Percentiles rank a stretch among this genome's conserved stretches.
Evolutionary conservation across 306 rosid genomes (phyloP).

Genomic region (Betula pendula): DNA sequence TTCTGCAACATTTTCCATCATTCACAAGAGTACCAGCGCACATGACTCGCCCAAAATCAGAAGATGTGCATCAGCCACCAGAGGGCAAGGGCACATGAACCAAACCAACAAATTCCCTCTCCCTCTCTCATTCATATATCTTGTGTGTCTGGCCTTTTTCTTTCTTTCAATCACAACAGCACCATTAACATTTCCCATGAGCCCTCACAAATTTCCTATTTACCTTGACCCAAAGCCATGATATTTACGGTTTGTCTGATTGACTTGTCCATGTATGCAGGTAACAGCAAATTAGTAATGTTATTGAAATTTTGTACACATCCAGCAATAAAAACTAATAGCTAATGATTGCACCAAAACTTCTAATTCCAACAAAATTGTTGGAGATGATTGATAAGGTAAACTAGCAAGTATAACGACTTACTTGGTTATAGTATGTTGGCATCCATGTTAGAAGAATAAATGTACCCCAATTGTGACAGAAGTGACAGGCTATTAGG

Average conservation of each 20-base stretch:
- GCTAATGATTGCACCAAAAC: neutral
- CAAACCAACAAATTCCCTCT: neutral
- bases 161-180: neutral
- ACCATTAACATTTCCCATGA: neutral
- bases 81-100: neutral
- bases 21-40: neutral
- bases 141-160: neutral
- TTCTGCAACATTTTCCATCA: neutral
- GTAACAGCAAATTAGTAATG: neutral
- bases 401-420: slow-evolving; percentile 15
- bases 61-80: no score
- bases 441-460: slow-evolving; percentile 99
- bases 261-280: neutral
- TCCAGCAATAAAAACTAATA: neutral
- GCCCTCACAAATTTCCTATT: neutral
- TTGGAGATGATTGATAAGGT: neutral
- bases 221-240: neutral
- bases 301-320: neutral
- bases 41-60: neutral
- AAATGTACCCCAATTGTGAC: slow-evolving; percentile 99
- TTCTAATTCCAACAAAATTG: neutral
- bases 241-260: neutral
- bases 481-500: slow-evolving; percentile 85
- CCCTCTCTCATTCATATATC: neutral
- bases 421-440: slow-evolving; percentile 94